Base-by-base conservation (phyloP, 2,329 filamentous ascomycete genomes). In the Ophiosphaerella korrae region DNA sequence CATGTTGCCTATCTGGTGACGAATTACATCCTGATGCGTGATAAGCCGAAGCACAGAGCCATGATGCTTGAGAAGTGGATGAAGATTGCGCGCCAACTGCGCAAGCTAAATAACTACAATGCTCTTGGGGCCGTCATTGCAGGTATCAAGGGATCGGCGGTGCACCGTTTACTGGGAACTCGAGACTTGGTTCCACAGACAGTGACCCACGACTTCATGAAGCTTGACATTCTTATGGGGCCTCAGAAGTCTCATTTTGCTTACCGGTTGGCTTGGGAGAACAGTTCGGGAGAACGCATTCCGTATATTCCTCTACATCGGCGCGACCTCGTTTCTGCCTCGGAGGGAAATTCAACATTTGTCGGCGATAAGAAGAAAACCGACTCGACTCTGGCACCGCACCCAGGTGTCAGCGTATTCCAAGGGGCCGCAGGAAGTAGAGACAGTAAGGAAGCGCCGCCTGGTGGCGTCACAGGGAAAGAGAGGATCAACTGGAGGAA, bases 241-340 rank as follows among this genome's bases (percentile, higher is more conserved):
- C 90, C 90, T 4, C 88, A 93, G 62, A 94, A 94, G 75, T 93
- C 90, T 57, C 89, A 97, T 71, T 95, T 92, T 59, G 90, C 93
- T 7, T 99, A 99, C 74, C 89, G 94, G n/a, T 78, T 97, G 26
- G 94, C 94, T 0, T 97, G 94, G 92, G 92, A 97, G 63, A 99
- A 97, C 70, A 95, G 91, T 14, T 88, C 91, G 1, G 79, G 89
- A 9, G 91, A 95, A 59, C 84, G 92, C 26, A 97, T 99, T 39
- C 94, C 94, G 0, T 97, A 96, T 71, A 87, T 97, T 43, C 93
- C 94, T 2, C 81, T 97, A 24, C 91, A 96, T 68, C 85, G 90
- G 37, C 84, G 92, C 57, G 94, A 99, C 75, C 81, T 99, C 21
- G 91, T 96, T 1, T 91, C 89, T 11, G 93, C 94, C 0, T 91